Conservation (phyloP, 768 basidiomycete species). For the Tylopilus subfusipes region DNA sequence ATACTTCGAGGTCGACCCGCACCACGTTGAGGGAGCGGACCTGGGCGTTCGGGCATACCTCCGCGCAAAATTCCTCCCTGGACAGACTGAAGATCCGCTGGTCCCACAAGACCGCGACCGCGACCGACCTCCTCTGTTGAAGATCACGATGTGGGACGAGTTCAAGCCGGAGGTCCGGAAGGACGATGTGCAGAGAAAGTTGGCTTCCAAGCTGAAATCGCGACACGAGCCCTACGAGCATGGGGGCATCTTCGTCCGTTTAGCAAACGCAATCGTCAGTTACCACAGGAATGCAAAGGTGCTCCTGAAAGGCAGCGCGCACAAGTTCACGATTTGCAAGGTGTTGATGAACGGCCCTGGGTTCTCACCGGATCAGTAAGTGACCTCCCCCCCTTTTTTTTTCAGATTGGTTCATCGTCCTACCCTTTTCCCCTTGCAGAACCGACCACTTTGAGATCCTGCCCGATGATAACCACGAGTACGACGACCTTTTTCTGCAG, state of each 20-base stretch:
- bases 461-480: neutral
- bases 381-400: neutral
- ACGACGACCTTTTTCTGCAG: neutral
- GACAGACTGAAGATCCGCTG: neutral
- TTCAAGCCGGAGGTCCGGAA: neutral
- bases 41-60: neutral
- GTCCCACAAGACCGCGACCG: neutral
- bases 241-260: neutral
- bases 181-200: neutral
- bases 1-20: neutral
- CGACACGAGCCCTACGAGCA: neutral
- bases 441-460: neutral
- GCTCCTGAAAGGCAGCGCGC: neutral
- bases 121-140: slow-evolving; percentile 2
- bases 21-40: rapidly evolving
- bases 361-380: neutral
- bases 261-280: neutral
- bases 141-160: slow-evolving; percentile 1
- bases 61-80: neutral
- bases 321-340: slow-evolving; percentile 1
- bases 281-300: neutral
- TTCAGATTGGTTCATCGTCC: too few relatives aligned
- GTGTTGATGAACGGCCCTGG: slow-evolving; percentile 1
- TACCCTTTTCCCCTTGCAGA: too few relatives aligned
- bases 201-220: neutral